Base-by-base conservation (phyloP, 768 basidiomycete genomes). In the Tricholoma furcatifolium region DNA sequence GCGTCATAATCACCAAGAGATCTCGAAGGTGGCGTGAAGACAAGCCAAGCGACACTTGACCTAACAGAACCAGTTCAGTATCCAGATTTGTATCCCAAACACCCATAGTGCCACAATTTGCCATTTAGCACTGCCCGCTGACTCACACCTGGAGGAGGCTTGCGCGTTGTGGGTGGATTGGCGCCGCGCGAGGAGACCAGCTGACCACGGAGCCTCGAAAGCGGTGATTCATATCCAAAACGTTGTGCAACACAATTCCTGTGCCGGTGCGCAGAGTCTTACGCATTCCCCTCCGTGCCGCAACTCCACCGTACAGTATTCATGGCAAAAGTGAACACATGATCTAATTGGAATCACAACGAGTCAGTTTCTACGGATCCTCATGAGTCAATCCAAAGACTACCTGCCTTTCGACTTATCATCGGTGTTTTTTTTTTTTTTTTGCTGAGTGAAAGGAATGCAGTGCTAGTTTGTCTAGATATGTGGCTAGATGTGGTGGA, bases 251-350 rank as follows among this genome's bases (percentile, higher is more conserved):
- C 21, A 24, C 7, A 24, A 12, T 24, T 24, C 9, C 17, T 17
- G 27, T 51, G 50, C 50, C 50, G 35, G 24, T 50, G 39, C 27
- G 49, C 41, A 50, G 40, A 41, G 42, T 41, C 43, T 51, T 42
- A 51, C 43, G 50, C 44, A 21, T 43, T 12, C 41, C n/a, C 8
- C 23, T 21, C 30, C 31, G 15, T 51, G 42, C 27, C 27, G 27
- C 27, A 24, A 10, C n/a, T n/a, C n/a, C n/a, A n/a, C 18, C 42
- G 20, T 20, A 23, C 12, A 9, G 9, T 24, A 43, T 8, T 11
- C 42, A 15, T 18, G 32, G 31, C 21, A 34, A 31, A 51, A 32
- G 21, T 35, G 32, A 51, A 42, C 50, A 35, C 42, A 31, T 51
- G 50, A 51, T 34, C 27, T 24, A 47, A 17, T 15, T 30, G 5